Evolutionary conservation across 2,329 filamentous ascomycete genomes (phyloP).

Genomic region (Epichloe gansuensis): DNA sequence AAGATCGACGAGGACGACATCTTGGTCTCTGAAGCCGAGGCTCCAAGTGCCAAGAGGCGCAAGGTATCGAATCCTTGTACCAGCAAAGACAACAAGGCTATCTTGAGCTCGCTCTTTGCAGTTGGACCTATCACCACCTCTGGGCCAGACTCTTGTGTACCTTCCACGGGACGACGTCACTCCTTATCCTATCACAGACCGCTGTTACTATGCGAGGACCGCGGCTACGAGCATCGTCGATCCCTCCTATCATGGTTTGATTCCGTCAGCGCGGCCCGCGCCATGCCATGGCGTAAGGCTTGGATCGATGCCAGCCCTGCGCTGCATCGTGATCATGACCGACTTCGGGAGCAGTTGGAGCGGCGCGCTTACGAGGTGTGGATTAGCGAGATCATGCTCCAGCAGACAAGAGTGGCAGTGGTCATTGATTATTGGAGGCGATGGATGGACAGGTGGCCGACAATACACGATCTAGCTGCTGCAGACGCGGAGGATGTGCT

Average conservation of each 20-base stretch:
- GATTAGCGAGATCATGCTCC: conserved; percentile 56
- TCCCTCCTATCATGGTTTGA: conserved; percentile 41
- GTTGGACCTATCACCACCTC: neutral
- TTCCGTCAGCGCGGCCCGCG: conserved; percentile 29
- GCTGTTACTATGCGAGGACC: conserved; percentile 28
- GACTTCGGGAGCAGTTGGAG: conserved; percentile 31
- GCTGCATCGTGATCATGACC: conserved; percentile 13
- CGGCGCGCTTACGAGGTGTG: conserved; percentile 51
- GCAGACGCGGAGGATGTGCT: conserved; percentile 44
- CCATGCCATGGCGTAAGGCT: conserved; percentile 46
- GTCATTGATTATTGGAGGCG: conserved; percentile 51
- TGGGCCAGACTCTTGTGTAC: conserved; percentile 6
- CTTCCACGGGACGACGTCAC: conserved; percentile 8
- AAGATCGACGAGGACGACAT: neutral
- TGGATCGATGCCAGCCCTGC: conserved; percentile 35
- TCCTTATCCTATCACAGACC: conserved; percentile 33
- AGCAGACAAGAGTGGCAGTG: conserved; percentile 49
- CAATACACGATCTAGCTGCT: conserved; percentile 39
- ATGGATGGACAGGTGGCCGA: conserved; percentile 50
- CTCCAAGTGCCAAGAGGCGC: conserved; percentile 5
- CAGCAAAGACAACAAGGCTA: neutral
- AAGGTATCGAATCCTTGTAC: conserved; percentile 1
- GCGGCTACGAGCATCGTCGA: conserved; percentile 19
- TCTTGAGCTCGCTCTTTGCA: conserved; percentile 6
- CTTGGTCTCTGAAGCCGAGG: neutral